These are phyloP conservation scores for Irpex sp. DNA, from an alignment of 1,284 basidiomycete species.

Conservation along the genomic window DNA sequence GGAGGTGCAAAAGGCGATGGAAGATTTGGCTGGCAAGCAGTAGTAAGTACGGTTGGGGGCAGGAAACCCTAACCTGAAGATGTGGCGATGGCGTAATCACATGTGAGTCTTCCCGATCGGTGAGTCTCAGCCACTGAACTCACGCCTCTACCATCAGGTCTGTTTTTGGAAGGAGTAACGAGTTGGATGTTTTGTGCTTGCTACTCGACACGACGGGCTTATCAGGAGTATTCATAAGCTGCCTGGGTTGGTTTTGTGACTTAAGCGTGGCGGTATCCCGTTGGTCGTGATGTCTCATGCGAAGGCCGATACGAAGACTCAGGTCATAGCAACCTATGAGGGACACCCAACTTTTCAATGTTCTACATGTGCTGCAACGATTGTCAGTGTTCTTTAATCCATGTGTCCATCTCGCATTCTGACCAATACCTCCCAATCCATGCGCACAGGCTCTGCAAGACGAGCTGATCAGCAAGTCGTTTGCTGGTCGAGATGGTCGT, in stretches of 20 bases:
- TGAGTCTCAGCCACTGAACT: background rate
- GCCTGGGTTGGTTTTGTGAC: no score
- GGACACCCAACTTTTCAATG: constrained; percentile 63
- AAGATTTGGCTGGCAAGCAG: constrained; percentile 38
- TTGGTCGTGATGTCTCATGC: constrained; percentile 2
- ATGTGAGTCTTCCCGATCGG: constrained; percentile 7
- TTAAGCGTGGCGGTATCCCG: no score
- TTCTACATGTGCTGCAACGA: constrained; percentile 58
- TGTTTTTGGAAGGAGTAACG: background rate
- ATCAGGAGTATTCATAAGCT: no score
- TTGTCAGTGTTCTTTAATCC: constrained; percentile 43
- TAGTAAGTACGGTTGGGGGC: background rate
- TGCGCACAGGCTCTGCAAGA: constrained; percentile 69
- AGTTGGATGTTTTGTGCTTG: no score
- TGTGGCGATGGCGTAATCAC: constrained; percentile 3
- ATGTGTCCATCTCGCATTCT: background rate
- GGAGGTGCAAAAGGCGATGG: constrained; percentile 72
- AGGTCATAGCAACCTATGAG: constrained; percentile 53
- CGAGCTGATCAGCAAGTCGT: constrained; percentile 82
- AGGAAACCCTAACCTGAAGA: constrained; percentile 1
- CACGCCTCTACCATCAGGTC: background rate
- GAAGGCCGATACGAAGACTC: constrained; percentile 41
- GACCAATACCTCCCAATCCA: background rate
- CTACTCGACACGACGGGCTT: no score
- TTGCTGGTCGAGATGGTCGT: constrained; percentile 80